A percentile compares a stretch with the other conserved stretches of the same genome.
phyloP scores from a whole-genome alignment of 1,139 yeast genomes.

The Zygoascus sp. region DNA sequence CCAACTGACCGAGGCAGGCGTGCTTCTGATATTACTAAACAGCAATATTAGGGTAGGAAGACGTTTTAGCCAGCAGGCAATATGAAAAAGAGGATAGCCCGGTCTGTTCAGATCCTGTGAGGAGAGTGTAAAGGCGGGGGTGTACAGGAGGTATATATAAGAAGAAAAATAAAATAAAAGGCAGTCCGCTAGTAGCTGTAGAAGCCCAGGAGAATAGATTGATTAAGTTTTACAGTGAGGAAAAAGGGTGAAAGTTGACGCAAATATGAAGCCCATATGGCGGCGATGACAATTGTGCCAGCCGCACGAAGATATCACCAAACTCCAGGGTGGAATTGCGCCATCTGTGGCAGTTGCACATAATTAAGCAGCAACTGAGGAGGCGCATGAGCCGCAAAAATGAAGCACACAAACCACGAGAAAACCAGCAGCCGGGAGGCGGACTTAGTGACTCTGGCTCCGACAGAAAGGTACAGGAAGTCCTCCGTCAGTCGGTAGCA shows the following conservation, averaged over 20 bases:
- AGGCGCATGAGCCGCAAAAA: not conserved
- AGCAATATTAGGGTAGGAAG: too few species aligned
- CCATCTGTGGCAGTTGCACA: conserved; percentile 5
- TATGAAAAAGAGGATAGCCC: too few species aligned
- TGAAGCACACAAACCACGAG: not conserved
- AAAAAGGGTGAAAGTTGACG: not conserved
- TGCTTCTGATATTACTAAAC: too few species aligned
- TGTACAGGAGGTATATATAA: not conserved
- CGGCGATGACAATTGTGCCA: not conserved
- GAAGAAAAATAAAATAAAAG: not conserved
- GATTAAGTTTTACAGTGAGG: not conserved
- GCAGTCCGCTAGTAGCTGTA: not conserved
- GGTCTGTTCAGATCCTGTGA: too few species aligned
- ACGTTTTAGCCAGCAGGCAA: too few species aligned
- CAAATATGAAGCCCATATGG: not conserved
- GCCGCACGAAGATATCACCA: conserved; percentile 7
- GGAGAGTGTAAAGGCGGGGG: not conserved
- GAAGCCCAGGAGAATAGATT: not conserved
- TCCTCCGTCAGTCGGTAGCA: too few species aligned
- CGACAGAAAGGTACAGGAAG: too few species aligned
- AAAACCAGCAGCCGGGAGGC: not conserved
- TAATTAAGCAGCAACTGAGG: not conserved
- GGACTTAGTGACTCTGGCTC: too few species aligned
- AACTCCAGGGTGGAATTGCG: conserved; percentile 10
- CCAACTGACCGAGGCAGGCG: too few species aligned